Base-by-base conservation (phyloP, 225 moss, liverwort and hornwort genomes). In the Antitrichia curtipendula region DNA sequence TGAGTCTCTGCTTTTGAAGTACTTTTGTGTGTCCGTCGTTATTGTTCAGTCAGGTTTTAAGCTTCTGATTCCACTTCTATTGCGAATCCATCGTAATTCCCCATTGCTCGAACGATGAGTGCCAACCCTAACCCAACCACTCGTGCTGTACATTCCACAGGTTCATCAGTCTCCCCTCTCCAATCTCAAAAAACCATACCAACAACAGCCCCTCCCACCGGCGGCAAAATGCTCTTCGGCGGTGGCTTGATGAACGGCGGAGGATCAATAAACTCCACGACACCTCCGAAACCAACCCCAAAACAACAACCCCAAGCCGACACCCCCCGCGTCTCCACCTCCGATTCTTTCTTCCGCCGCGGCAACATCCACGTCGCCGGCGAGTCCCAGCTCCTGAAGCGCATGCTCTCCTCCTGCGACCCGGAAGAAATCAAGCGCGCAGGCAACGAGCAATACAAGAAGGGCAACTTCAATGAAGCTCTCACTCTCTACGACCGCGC, bases 391-490 rank as follows among this genome's bases (percentile, higher is more conserved):
- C 86, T 92, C 31, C 85, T 95, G 38, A 96, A 92, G 81, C 89
- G 89, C 59, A 95, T 93, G 82, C 89, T 95, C 12, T 88, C 95
- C 4, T 92, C 93, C 60, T 93, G 90, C 45, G 97, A 98, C 81
- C 93, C 98, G 2, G 98, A 98, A 74, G 94, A 95, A 7, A 92
- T 98, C 41, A 98, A 98, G 84, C 92, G 94, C 16, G 94, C 91
- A 13, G 98, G 96, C 21, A 98, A 98, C 68, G 98, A 98, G 52
- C 95, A 94, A 76, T 98, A 96, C 89, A 98, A 96, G 87, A 98
- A 96, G 86, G 98, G 97, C 6, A 91, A 91, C 86, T 98, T 96
- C 71, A 86, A 86, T 14, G 98, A 98, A 82, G 98, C 98, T 15
- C 92, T 98, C 17, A 88, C 91, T 47, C 89, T 98, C 23, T 98